phyloP scores from a whole-genome alignment of 1,139 yeast species.

The Oligophagozyma castellii region DNA sequence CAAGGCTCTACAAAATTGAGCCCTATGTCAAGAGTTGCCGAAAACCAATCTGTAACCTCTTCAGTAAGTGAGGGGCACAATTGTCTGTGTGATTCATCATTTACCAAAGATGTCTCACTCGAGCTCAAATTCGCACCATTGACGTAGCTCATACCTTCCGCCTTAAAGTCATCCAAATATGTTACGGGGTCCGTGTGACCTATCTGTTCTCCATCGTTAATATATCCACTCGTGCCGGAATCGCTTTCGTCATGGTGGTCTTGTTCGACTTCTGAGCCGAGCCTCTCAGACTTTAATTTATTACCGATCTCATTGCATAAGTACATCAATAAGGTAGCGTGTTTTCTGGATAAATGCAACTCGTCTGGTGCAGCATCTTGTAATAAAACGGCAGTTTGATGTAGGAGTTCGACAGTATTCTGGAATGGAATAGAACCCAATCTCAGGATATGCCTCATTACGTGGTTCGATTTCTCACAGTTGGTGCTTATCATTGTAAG shows the following conservation, averaged over 20 bases:
- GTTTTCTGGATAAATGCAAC: slow-evolving; percentile 66
- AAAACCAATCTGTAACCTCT: slow-evolving; percentile 61
- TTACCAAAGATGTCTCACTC: neutral
- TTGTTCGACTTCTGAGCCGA: too few relatives aligned
- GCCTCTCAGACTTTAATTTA: slow-evolving; percentile 11
- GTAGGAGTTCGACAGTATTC: slow-evolving; percentile 55
- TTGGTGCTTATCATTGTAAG: slow-evolving; percentile 43
- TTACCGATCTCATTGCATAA: slow-evolving; percentile 61
- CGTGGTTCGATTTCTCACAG: slow-evolving; percentile 13
- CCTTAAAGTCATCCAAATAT: neutral
- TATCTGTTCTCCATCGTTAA: neutral
- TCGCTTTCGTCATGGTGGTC: too few relatives aligned
- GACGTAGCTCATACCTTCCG: neutral
- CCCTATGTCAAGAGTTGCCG: slow-evolving; percentile 52
- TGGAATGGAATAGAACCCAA: slow-evolving; percentile 55
- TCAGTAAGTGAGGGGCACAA: slow-evolving; percentile 8
- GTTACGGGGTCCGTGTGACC: neutral
- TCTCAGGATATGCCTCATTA: slow-evolving; percentile 33
- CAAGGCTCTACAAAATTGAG: slow-evolving; percentile 81
- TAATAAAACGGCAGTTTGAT: slow-evolving; percentile 59
- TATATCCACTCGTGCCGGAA: neutral
- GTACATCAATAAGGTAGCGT: slow-evolving; percentile 68
- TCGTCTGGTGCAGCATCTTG: slow-evolving; percentile 86
- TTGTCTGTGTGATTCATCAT: neutral
- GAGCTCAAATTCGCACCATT: neutral